Percentiles rank a stretch among this genome's conserved stretches.
phyloP scores from a whole-genome alignment of 176 grass and related monocot genomes.

The Melocanna baccifera region DNA sequence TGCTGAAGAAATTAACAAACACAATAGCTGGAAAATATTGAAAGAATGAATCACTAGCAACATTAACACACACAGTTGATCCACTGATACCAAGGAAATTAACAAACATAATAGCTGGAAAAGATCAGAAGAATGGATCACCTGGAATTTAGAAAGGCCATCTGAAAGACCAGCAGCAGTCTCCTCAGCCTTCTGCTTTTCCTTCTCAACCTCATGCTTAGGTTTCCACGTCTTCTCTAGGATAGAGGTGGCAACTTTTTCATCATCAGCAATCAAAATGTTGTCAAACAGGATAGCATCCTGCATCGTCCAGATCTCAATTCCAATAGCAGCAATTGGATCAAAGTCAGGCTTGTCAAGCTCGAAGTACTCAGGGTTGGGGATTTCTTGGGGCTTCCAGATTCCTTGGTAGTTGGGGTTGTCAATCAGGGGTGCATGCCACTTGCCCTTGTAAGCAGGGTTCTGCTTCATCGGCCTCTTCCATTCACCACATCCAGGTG shows the following conservation, averaged over 20 bases:
- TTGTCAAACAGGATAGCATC: conserved; percentile 94
- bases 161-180: conserved; percentile 34
- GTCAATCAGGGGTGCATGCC: conserved; percentile 86
- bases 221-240: conserved; percentile 81
- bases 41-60: too few species aligned
- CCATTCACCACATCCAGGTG: conserved; percentile 95
- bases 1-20: neutral
- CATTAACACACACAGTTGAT: neutral
- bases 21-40: neutral
- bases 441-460: conserved; percentile 96
- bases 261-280: conserved; percentile 76
- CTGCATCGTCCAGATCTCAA: conserved; percentile 99
- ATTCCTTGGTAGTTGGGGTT: conserved; percentile 93
- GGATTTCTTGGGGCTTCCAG: conserved; percentile 97
- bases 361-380: conserved; percentile 95
- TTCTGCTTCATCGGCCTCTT: conserved; percentile 90
- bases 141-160: conserved; percentile 72
- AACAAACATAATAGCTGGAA: neutral
- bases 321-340: conserved; percentile 80
- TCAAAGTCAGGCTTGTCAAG: conserved; percentile 76
- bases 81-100: neutral
- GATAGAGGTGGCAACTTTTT: conserved; percentile 69
- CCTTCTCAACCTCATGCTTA: conserved; percentile 93
- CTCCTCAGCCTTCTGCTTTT: conserved; percentile 80
- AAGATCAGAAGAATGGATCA: conserved; percentile 20